Evolutionary conservation across 2,329 filamentous ascomycete genomes (phyloP), one percentile per base, ranked within the genome.

Genomic region (Knoxdaviesia proteae): DNA sequence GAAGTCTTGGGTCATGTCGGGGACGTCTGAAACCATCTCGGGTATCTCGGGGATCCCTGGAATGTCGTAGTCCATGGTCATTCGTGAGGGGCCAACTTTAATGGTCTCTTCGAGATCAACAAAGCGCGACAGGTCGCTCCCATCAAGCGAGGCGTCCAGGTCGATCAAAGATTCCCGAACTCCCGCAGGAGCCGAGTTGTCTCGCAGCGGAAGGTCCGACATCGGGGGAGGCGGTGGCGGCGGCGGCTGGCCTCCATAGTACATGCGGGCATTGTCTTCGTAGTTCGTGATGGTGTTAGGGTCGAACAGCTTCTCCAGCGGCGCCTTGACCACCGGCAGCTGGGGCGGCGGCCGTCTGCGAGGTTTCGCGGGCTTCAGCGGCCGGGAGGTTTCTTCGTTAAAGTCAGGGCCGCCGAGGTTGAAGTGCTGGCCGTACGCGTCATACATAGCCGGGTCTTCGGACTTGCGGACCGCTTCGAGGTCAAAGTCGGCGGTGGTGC

Each of bases 111-210:
- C 68, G 63, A 77, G 63, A 48, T 77, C 72, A 35, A 67, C 66
- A 47, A 76, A 77, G 42, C 62, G 66, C 1, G 72, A 71, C 1
- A 74, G 58, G 4, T 70, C 68, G 35, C 61, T 65, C 2, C 69
- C 70, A 38, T 67, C 61, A 6, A 78, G 58, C 11, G 72, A 76
- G 2, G 65, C 69, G 47, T 77, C 75, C 6, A 79, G 63, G 49
- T 79, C 74, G 44, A 79, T 80, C 11, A 78, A 61, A 1, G 74
- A 76, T 51, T 78, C 73, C 43, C 70, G 61, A n/a, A 77, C 63
- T 10, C 40, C 37, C 51, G 54, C 63, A 11, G 66, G 50, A 54
- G 60, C 38, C 8, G 69, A 70, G 49, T 75, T 65, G 46, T 77
- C 65, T 31, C 73, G 62, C 1, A 78, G 55, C 0, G 74, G 73